Base-by-base conservation (phyloP, 2,329 filamentous ascomycete genomes). In the Alternaria consortialis region DNA sequence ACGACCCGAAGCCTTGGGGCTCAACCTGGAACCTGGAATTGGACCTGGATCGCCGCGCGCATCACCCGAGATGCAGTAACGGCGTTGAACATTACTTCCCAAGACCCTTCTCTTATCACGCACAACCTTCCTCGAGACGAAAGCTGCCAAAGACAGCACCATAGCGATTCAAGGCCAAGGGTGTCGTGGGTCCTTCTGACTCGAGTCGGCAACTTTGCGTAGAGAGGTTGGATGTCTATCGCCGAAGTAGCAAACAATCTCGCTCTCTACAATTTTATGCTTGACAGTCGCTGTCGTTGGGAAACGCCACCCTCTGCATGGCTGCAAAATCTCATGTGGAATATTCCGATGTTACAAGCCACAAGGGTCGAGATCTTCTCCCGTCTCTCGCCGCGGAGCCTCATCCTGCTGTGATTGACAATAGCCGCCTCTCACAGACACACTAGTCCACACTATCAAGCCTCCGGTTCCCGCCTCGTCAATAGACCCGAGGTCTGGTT, bases 361-460 rank as follows among this genome's bases (percentile, higher is more conserved):
- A 66, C 39, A 31, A 48, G 23, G 61, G 58, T 64, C 60, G 64
- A 69, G 59, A 61, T 56, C 47, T 42, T 53, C 52, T 60, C 42
- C 62, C 62, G 56, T 52, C 57, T 59, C 53, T 63, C 27, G 60
- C 58, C 58, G 59, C 59, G 48, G 53, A 23, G n/a, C 48, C 43
- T 42, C 37, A 50, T 54, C 56, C 52, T 58, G 27, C 32, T 50
- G 17, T 36, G 46, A 51, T 64, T 66, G 63, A 65, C 66, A 60
- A 67, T 61, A 67, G 65, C 56, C 60, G 63, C 63, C 54, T 63
- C 52, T 58, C 60, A 37, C 27, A 46, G 13, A 50, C 51, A 59
- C 53, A 60, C 62, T 66, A 66, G 55, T 43, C 51, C 20, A 53
- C 43, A 58, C 44, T 54, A 57, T 58, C 55, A 44, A 64, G 56